Conservation (phyloP, 441 rosid species). For the Manihot esculenta region DNA sequence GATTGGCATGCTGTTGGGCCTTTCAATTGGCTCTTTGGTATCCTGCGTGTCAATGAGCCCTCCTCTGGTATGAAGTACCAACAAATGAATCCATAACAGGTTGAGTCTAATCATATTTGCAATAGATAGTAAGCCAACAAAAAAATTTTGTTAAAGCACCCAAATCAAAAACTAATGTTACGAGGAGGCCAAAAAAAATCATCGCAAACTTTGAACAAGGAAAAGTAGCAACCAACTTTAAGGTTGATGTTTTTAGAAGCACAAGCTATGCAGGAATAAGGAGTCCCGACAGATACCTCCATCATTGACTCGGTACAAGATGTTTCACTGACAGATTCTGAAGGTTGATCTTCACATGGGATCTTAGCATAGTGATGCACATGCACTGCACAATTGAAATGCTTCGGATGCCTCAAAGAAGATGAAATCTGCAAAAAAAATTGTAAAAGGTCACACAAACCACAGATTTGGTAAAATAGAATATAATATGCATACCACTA, state of each 20-base stretch:
- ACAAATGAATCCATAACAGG: too few relatives aligned
- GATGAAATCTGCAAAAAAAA: constrained; percentile 28
- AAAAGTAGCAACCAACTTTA: background rate
- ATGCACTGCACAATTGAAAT: constrained; percentile 23
- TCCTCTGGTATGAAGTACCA: too few relatives aligned
- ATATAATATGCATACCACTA: background rate
- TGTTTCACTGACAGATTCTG: constrained; percentile 41
- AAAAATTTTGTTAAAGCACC: too few relatives aligned
- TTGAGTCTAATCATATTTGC: background rate
- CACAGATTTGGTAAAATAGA: background rate
- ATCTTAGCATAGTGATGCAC: constrained; percentile 32
- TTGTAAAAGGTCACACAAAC: background rate
- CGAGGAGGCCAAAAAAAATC: background rate
- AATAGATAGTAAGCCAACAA: too few relatives aligned
- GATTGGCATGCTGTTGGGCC: too few relatives aligned
- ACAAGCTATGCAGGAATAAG: background rate
- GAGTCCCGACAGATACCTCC: constrained; percentile 41
- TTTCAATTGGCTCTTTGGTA: too few relatives aligned
- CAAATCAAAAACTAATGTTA: too few relatives aligned
- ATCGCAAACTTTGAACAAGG: background rate
- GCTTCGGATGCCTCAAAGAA: constrained; percentile 24
- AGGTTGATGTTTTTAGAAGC: background rate
- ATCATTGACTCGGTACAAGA: constrained; percentile 35
- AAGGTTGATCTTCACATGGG: constrained; percentile 31
- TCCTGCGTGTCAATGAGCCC: too few relatives aligned